Conservation (phyloP, 345 rosid genomes). For the Lenwebbia sp. region DNA sequence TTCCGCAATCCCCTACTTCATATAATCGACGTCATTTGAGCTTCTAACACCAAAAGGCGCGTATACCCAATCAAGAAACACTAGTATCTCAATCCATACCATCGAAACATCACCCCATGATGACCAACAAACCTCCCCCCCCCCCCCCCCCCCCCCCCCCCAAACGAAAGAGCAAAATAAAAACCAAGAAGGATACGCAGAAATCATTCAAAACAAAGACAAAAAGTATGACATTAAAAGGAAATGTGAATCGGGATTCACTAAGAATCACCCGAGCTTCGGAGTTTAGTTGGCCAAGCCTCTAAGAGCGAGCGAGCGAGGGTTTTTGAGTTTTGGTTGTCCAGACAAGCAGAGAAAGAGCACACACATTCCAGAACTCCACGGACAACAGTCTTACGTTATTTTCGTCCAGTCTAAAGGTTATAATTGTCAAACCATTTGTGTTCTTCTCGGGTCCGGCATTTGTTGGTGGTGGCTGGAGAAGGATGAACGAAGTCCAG, state of each 20-base stretch:
- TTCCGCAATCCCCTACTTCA: not conserved
- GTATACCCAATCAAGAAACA: not conserved
- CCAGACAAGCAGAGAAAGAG: too few relatives aligned
- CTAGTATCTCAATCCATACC: not conserved
- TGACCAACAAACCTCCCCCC: not conserved
- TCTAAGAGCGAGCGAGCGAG: too few relatives aligned
- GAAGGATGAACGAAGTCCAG: too few relatives aligned
- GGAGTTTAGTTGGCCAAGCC: too few relatives aligned
- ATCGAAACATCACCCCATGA: not conserved
- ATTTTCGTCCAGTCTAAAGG: too few relatives aligned
- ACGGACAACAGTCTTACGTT: not conserved
- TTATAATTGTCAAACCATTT: too few relatives aligned
- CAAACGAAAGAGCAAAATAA: not conserved
- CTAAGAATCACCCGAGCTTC: not conserved
- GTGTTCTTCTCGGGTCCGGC: too few relatives aligned
- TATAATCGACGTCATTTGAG: not conserved
- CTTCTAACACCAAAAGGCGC: not conserved
- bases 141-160: too few relatives aligned
- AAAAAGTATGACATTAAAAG: not conserved
- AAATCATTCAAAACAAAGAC: not conserved
- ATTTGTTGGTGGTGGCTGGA: too few relatives aligned
- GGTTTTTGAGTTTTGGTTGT: too few relatives aligned
- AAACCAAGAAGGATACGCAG: not conserved
- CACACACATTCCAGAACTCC: not conserved
- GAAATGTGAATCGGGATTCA: not conserved